phyloP scores from a whole-genome alignment of 83 land plant species.

The Isoetes engelmannii region DNA sequence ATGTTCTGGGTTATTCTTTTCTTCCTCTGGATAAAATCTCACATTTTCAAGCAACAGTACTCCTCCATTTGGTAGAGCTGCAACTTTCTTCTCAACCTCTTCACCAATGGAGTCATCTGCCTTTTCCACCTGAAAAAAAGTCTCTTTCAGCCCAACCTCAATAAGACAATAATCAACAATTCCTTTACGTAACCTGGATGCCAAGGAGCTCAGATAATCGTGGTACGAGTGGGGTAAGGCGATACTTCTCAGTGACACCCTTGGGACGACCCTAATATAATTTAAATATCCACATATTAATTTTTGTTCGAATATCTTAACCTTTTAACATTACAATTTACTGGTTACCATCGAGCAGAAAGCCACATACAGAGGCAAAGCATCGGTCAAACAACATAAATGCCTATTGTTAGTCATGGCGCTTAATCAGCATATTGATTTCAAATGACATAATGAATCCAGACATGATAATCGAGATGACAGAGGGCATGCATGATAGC shows the following conservation, averaged over 20 bases:
- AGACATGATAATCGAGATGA: no score
- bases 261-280: constrained; percentile 69
- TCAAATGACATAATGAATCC: no score
- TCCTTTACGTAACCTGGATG: constrained; percentile 26
- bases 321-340: no score
- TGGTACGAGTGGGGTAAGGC: constrained; percentile 60
- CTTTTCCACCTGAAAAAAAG: constrained; percentile 47
- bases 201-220: constrained; percentile 60
- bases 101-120: constrained; percentile 75
- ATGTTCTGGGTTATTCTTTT: constrained; percentile 71
- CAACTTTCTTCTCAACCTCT: constrained; percentile 59
- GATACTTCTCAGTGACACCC: constrained; percentile 59
- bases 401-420: not conserved
- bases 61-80: constrained; percentile 53
- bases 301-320: no score
- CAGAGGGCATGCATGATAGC: no score
- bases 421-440: no score
- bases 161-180: not conserved
- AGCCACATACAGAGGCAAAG: constrained; percentile 10
- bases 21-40: constrained; percentile 76
- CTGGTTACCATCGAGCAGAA: not conserved
- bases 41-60: constrained; percentile 80
- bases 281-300: no score
- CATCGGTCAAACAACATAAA: not conserved
- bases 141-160: not conserved